Evolutionary conservation across 2,329 filamentous ascomycete species (phyloP).

Genomic region (Chaetomium sp.): DNA sequence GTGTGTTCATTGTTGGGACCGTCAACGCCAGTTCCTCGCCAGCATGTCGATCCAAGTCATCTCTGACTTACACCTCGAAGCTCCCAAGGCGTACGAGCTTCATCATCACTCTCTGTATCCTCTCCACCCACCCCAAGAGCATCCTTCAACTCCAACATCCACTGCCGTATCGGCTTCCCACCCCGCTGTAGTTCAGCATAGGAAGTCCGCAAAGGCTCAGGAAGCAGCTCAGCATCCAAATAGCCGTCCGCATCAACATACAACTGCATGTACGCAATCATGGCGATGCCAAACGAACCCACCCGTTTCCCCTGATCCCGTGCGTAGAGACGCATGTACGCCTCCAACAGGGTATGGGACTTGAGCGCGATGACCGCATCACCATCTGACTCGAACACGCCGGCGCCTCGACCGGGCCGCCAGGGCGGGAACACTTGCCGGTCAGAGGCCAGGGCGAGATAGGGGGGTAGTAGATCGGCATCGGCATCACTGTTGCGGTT

Average conservation of each 20-base stretch:
- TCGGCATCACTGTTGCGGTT: neutral
- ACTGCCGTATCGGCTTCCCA: conserved; percentile 17
- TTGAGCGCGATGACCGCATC: conserved; percentile 18
- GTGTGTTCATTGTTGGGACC: too few relatives aligned
- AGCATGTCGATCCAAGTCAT: too few relatives aligned
- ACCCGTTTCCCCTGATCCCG: conserved; percentile 19
- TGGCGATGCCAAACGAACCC: conserved; percentile 20
- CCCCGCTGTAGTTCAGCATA: conserved; percentile 16
- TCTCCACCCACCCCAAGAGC: conserved; percentile 9
- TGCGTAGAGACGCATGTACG: conserved; percentile 23
- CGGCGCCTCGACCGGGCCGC: conserved; percentile 20
- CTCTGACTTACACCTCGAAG: too few relatives aligned
- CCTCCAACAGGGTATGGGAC: conserved; percentile 24
- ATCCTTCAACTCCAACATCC: conserved; percentile 14
- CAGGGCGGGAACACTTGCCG: conserved; percentile 18
- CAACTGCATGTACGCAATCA: conserved; percentile 23
- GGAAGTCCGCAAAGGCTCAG: conserved; percentile 17
- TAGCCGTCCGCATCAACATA: conserved; percentile 25
- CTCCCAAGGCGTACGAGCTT: too few relatives aligned
- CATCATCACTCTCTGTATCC: neutral
- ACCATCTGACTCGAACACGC: conserved; percentile 13
- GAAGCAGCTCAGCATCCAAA: conserved; percentile 19
- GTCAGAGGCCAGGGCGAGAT: conserved; percentile 23
- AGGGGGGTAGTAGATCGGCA: conserved; percentile 4
- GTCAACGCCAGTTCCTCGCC: too few relatives aligned